Evolutionary conservation across 1,139 yeast genomes (phyloP), one percentile per base, ranked within the genome.

Genomic region (Candida tropicalis): DNA sequence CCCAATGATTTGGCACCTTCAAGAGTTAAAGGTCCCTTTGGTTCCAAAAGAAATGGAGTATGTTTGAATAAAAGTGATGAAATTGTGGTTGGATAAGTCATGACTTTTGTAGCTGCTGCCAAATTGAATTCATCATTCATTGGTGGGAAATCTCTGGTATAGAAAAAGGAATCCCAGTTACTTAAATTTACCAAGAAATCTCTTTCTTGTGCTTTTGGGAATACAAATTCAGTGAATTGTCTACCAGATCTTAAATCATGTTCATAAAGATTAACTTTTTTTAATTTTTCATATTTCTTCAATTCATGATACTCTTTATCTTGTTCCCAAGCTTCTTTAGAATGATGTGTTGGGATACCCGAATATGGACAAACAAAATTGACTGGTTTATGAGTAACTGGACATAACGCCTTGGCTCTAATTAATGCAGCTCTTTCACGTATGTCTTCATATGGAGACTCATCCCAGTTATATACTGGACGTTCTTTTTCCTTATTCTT

Each of bases 81-180:
- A 46, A 93, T 84, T 5, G 99, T 90, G 47, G 89, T 70, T 35
- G 99, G 99, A 64, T 90, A 93, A 39, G 96, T 87, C 60, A 93
- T 77, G 76, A 93, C 87, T 63, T 95, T 93, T 22, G 98, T 89
- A 28, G 91, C 93, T 2, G 96, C 96, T 0, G 99, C 98, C 59
- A 91, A 72, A 65, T 91, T 95, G 69, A 88, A 93, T 63, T 91
- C 97, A 10, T 97, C 87, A 64, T 93, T 96, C 98, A 93, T 91
- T 5, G 98, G 91, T 57, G 82, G 84, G 63, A 89, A 93, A 57
- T 87, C 88, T 63, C 99, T 78, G 0, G 99, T 93, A 65, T 93
- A 93, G 62, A 93, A 85, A 57, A 81, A 93, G 15, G 95, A 75
- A 64, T 93, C 98, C 99, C 99, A 93, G 62, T 79, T 84, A 42